phyloP scores from a whole-genome alignment of 345 rosid genomes.

The Eutrema heterophyllum region DNA sequence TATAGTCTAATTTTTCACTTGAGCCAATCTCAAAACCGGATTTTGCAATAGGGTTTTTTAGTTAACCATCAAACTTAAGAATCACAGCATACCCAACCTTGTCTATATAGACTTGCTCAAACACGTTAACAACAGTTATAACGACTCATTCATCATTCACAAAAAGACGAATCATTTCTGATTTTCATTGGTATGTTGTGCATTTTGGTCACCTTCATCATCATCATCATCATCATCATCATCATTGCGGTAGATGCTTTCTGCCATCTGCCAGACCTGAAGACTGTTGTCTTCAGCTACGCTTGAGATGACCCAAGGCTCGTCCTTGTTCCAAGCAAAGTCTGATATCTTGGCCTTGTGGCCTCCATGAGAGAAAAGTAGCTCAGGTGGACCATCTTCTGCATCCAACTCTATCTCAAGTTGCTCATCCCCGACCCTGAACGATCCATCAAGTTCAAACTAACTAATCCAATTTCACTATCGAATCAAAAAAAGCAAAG shows the following conservation, averaged over 20 bases:
- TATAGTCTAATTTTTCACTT: neutral
- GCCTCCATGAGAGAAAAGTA: constrained; percentile 82
- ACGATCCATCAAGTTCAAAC: neutral
- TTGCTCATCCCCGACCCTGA: constrained; percentile 85
- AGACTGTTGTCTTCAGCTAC: constrained; percentile 73
- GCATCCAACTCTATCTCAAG: constrained; percentile 67
- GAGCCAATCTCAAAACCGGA: neutral
- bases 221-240: constrained; percentile 26
- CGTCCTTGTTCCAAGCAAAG: constrained; percentile 74
- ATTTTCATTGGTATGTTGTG: constrained; percentile 5
- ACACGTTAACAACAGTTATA: neutral
- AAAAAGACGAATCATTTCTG: constrained; percentile 9
- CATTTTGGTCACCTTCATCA: constrained; percentile 13
- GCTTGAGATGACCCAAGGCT: constrained; percentile 73
- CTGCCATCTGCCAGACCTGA: constrained; percentile 81
- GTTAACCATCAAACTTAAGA: neutral
- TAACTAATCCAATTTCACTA: neutral
- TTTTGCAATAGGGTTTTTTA: neutral
- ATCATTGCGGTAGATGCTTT: constrained; percentile 59
- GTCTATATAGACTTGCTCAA: neutral
- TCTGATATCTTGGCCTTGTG: constrained; percentile 80
- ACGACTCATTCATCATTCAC: neutral
- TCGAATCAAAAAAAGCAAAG: neutral
- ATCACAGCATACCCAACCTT: neutral
- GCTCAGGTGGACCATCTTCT: constrained; percentile 82